A percentile compares a stretch with the other conserved stretches of the same genome.
Evolutionary conservation across 1,284 basidiomycete genomes (phyloP).

Genomic region (Pyrrhoderma noxium): DNA sequence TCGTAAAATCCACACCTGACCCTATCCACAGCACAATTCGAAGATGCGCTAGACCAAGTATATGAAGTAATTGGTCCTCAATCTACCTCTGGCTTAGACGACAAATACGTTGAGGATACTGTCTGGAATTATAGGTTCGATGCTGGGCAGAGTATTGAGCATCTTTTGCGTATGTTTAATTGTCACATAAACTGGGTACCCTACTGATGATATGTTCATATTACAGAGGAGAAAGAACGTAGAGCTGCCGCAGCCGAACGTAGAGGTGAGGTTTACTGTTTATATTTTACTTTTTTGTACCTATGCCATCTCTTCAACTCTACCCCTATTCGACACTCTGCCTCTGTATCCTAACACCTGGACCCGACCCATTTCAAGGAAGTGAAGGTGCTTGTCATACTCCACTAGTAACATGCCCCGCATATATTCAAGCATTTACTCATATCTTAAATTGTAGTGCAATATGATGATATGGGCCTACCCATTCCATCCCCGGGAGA

Average conservation of each 20-base stretch:
- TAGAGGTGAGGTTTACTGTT: constrained; percentile 65
- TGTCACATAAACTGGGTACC: background rate
- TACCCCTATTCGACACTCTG: background rate
- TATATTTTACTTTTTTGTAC: constrained; percentile 26
- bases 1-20: background rate
- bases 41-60: constrained; percentile 61
- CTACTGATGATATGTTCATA: background rate
- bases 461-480: constrained; percentile 10
- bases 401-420: background rate
- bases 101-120: constrained; percentile 70
- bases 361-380: constrained; percentile 8
- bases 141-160: constrained; percentile 67
- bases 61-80: constrained; percentile 56
- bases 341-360: background rate
- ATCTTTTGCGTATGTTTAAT: constrained; percentile 54
- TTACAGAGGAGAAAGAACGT: constrained; percentile 53
- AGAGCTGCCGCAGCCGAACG: constrained; percentile 54
- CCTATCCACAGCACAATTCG: constrained; percentile 56
- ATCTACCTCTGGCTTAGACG: constrained; percentile 63
- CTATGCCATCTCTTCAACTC: constrained; percentile 15
- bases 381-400: constrained; percentile 30
- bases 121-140: constrained; percentile 92
- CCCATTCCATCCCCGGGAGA: constrained; percentile 13
- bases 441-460: background rate
- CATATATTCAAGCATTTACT: background rate